These are phyloP conservation scores for Cnidoscolus chayamansa DNA, from an alignment of 441 rosid genomes.

Conservation along the genomic window DNA sequence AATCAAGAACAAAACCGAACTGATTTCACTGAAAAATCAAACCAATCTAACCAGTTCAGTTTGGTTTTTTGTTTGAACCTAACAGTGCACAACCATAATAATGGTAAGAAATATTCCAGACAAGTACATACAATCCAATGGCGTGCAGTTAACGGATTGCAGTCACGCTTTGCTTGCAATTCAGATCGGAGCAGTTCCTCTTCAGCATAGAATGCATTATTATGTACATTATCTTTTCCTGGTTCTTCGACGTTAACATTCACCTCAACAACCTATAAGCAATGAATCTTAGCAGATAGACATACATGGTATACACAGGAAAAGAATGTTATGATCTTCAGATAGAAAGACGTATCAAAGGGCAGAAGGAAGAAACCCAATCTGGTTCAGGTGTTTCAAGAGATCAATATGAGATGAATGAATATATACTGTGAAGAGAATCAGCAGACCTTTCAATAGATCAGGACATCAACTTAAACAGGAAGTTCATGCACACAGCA, in stretches of 20 bases:
- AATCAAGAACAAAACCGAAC: too few relatives aligned
- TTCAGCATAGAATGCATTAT: slow-evolving; percentile 85
- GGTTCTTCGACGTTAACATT: slow-evolving; percentile 71
- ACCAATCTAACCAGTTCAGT: too few relatives aligned
- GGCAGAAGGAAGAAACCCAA: not conserved
- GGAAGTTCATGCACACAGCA: not conserved
- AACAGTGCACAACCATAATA: too few relatives aligned
- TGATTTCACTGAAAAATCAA: too few relatives aligned
- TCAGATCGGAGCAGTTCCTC: slow-evolving; percentile 69
- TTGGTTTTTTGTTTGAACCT: too few relatives aligned
- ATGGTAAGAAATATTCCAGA: not conserved
- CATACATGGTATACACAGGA: not conserved
- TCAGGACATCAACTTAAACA: not conserved
- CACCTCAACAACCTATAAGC: slow-evolving; percentile 72
- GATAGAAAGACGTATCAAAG: not conserved
- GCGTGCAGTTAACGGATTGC: slow-evolving; percentile 76
- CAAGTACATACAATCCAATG: slow-evolving; percentile 73
- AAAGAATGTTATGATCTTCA: not conserved
- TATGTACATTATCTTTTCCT: slow-evolving; percentile 74
- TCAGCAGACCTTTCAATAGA: not conserved
- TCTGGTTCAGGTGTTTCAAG: too few relatives aligned
- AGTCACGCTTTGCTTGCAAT: slow-evolving; percentile 75
- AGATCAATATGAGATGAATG: too few relatives aligned
- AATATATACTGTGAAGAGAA: not conserved
- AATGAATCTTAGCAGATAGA: not conserved